These are phyloP conservation scores for Perkinsus marinus DNA, from an alignment of 169 alveolate species.

Conservation along the genomic window DNA sequence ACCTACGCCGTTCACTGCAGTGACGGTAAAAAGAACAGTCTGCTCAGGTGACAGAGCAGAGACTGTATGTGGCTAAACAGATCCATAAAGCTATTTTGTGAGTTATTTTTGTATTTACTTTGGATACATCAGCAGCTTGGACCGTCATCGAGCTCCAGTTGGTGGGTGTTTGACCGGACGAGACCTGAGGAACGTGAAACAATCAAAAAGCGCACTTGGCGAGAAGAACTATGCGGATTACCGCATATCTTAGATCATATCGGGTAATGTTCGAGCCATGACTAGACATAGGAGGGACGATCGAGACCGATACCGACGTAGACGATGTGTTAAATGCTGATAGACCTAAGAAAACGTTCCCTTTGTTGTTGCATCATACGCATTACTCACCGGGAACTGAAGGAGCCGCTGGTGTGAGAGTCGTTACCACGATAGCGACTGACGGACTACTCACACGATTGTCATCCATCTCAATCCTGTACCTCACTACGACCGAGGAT, in stretches of 20 bases:
- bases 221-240: not conserved
- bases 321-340: not conserved
- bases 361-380: not conserved
- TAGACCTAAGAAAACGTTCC: not conserved
- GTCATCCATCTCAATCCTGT: not conserved
- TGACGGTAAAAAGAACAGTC: not conserved
- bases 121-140: not conserved
- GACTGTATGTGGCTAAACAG: not conserved
- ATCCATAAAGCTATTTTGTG: no score
- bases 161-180: not conserved
- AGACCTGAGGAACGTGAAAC: no score
- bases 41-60: not conserved
- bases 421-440: not conserved
- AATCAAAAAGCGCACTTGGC: no score
- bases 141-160: not conserved
- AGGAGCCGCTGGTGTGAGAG: not conserved
- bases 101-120: no score
- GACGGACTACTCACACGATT: not conserved
- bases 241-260: not conserved
- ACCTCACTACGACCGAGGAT: not conserved
- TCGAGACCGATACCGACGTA: not conserved
- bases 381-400: not conserved
- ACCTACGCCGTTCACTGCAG: not conserved
- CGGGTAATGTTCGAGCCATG: not conserved
- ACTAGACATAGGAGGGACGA: not conserved